Conservation (phyloP, 192 early-diverging fungal genomes). For the Dissophora globulifera region DNA sequence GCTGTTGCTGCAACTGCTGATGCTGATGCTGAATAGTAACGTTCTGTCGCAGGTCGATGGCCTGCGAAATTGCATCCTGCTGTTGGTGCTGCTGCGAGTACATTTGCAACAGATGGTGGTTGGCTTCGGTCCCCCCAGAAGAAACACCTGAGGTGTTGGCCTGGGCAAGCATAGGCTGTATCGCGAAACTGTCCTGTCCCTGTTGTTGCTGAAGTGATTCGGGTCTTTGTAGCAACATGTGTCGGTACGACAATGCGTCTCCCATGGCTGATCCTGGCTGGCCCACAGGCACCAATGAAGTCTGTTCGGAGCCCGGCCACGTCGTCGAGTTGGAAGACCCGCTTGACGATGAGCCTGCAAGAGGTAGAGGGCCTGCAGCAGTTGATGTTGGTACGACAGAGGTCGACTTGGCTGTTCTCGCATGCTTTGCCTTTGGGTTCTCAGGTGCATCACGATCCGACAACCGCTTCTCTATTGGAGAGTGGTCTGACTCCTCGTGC, state of each 20-base stretch:
- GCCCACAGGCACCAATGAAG: neutral
- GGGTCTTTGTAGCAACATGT: constrained; percentile 7
- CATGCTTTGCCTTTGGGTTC: constrained; percentile 22
- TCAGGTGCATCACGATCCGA: constrained; percentile 5
- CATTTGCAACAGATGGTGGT: constrained; percentile 24
- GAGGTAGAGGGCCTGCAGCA: neutral
- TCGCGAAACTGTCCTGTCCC: constrained; percentile 5
- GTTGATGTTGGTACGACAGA: neutral
- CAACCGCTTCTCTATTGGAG: constrained; percentile 20
- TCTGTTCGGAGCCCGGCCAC: constrained; percentile 2
- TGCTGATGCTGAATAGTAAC: constrained; percentile 36
- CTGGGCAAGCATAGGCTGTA: constrained; percentile 22
- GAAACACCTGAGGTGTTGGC: no score
- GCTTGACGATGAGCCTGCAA: neutral
- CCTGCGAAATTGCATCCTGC: constrained; percentile 16
- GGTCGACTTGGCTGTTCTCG: neutral
- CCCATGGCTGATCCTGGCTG: neutral
- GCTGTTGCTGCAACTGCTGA: constrained; percentile 29
- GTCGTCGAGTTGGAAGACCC: neutral
- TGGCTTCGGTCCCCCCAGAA: neutral
- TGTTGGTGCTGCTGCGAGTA: constrained; percentile 42
- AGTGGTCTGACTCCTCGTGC: neutral
- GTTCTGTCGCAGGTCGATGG: constrained; percentile 31
- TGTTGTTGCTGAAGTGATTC: constrained; percentile 8
- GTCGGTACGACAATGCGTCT: constrained; percentile 3